phyloP scores from a whole-genome alignment of 2,329 filamentous ascomycete species.

The Penicillium sp. region DNA sequence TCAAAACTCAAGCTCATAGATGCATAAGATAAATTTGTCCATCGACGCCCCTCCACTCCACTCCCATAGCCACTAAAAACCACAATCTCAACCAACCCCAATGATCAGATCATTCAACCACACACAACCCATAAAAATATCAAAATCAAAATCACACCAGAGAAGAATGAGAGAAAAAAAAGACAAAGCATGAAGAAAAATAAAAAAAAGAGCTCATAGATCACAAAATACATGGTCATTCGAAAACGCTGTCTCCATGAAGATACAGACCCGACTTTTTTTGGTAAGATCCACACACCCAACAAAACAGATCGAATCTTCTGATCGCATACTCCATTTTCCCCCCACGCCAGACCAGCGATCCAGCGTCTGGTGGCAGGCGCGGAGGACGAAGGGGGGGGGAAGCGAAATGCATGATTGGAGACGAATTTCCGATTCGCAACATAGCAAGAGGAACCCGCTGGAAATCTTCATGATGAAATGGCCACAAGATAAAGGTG shows the following conservation, averaged over 20 bases:
- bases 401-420: constrained; percentile 23
- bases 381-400: constrained; percentile 28
- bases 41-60: background rate
- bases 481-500: constrained; percentile 27
- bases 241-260: constrained; percentile 24
- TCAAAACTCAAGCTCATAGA: background rate
- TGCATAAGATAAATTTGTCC: background rate
- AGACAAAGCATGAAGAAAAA: constrained; percentile 7
- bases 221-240: constrained; percentile 25
- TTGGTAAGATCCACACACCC: background rate
- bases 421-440: constrained; percentile 28
- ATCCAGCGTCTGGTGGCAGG: constrained; percentile 47
- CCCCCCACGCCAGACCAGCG: constrained; percentile 40
- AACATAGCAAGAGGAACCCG: constrained; percentile 43
- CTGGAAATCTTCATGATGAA: constrained; percentile 38
- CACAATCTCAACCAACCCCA: background rate
- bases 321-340: constrained; percentile 5
- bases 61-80: background rate
- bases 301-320: constrained; percentile 12
- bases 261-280: constrained; percentile 24
- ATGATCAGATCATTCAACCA: background rate
- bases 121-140: background rate
- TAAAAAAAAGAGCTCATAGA: constrained; percentile 12
- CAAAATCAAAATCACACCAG: background rate
- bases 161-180: background rate